Percentiles rank a stretch among this genome's conserved stretches.
Evolutionary conservation across 768 basidiomycete species (phyloP).

Genomic region (Russula sp.): DNA sequence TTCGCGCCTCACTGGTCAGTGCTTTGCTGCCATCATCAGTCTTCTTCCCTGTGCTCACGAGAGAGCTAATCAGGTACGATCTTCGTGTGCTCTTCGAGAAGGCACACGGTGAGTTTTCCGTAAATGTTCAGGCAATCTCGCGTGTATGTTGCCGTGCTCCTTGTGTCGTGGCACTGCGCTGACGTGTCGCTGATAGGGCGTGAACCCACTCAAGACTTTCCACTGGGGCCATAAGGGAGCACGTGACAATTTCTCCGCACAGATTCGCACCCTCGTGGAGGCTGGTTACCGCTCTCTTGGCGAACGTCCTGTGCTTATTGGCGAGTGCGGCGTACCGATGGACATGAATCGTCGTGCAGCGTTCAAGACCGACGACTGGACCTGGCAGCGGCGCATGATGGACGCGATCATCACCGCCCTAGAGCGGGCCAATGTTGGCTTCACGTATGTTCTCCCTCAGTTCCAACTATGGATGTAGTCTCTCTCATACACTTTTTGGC

Average conservation of each 20-base stretch:
- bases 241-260: slow-evolving; percentile 74
- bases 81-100: slow-evolving; percentile 83
- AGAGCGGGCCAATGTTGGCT: slow-evolving; percentile 70
- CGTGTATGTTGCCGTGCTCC: slow-evolving; percentile 43
- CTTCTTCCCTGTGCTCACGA: slow-evolving; percentile 25
- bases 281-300: slow-evolving; percentile 64
- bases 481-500: not conserved
- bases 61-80: slow-evolving; percentile 64
- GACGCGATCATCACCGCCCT: slow-evolving; percentile 84
- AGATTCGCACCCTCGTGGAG: slow-evolving; percentile 75
- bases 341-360: slow-evolving; percentile 70
- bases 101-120: slow-evolving; percentile 75
- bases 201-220: slow-evolving; percentile 73
- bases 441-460: slow-evolving; percentile 57
- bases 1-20: slow-evolving; percentile 69
- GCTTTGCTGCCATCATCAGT: slow-evolving; percentile 18
- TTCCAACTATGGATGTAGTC: not conserved
- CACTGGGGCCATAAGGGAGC: slow-evolving; percentile 86
- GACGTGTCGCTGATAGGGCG: slow-evolving; percentile 50
- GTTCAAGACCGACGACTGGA: slow-evolving; percentile 66
- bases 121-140: slow-evolving; percentile 91
- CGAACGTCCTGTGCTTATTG: slow-evolving; percentile 79
- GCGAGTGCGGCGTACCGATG: slow-evolving; percentile 95
- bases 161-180: slow-evolving; percentile 3
- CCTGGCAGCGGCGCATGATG: slow-evolving; percentile 88